phyloP scores from a whole-genome alignment of 2,329 filamentous ascomycete species.

The Ophiostoma sp. region DNA sequence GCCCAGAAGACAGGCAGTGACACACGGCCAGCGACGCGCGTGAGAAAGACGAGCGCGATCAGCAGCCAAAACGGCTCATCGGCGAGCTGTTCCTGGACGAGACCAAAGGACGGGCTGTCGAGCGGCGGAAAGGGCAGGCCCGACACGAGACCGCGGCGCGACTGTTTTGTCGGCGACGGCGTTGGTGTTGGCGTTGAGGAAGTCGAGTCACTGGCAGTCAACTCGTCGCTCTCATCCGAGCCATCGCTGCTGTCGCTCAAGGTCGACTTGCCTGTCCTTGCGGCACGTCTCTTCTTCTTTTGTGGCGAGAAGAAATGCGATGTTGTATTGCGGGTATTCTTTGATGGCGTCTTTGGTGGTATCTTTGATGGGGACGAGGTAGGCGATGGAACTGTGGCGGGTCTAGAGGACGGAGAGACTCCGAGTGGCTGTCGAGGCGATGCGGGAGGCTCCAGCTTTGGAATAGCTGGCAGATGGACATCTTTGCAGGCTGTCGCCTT shows the following conservation, averaged over 20 bases:
- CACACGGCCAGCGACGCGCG: slow-evolving; percentile 67
- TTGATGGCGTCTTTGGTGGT: neutral
- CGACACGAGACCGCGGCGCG: slow-evolving; percentile 44
- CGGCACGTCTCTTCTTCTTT: neutral
- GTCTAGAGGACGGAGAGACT: neutral
- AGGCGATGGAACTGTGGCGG: neutral
- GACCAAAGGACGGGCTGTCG: slow-evolving; percentile 59
- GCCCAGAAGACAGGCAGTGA: slow-evolving; percentile 71
- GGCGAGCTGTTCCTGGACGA: slow-evolving; percentile 77
- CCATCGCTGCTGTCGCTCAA: too few species aligned
- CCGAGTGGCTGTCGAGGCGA: neutral
- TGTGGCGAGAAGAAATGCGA: neutral
- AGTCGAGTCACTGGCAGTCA: neutral
- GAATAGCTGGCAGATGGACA: neutral
- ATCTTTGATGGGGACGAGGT: neutral
- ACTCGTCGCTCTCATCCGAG: neutral
- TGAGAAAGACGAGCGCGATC: slow-evolving; percentile 77
- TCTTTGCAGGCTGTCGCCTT: neutral
- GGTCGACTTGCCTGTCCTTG: too few species aligned
- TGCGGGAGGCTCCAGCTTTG: neutral
- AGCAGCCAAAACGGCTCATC: slow-evolving; percentile 73
- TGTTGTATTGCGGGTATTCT: neutral
- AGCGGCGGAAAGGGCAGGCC: slow-evolving; percentile 64
- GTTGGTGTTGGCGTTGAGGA: neutral
- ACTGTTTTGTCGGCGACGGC: neutral